These are phyloP conservation scores for Solanum piurae DNA, from an alignment of 257 asterid genomes.

Conservation along the genomic window DNA sequence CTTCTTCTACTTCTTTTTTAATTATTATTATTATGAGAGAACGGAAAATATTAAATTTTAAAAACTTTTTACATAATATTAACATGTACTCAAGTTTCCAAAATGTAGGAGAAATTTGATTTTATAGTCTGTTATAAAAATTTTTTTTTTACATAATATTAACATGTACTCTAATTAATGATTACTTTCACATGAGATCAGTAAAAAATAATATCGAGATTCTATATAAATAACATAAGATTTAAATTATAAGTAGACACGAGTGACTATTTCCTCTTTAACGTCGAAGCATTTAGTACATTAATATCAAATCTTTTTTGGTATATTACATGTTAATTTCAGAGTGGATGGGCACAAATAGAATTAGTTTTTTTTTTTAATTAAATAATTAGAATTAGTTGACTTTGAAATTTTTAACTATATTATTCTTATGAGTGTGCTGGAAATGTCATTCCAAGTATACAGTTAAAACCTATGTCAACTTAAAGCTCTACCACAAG, in stretches of 20 bases:
- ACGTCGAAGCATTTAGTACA: background rate
- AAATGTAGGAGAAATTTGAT: background rate
- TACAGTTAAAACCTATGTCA: background rate
- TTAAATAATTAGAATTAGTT: background rate
- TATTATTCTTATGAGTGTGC: background rate
- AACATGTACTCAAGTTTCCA: background rate
- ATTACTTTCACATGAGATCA: background rate
- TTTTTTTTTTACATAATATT: background rate
- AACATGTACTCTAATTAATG: background rate
- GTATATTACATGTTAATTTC: background rate
- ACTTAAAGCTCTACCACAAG: background rate
- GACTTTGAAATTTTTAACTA: background rate
- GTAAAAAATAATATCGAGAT: background rate
- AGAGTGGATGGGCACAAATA: background rate
- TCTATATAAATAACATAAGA: background rate
- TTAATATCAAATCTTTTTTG: background rate
- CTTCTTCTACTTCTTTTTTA: too few species aligned
- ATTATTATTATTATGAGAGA: background rate
- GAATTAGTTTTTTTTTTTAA: background rate
- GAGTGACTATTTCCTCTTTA: background rate
- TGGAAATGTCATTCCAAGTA: background rate
- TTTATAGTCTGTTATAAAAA: background rate
- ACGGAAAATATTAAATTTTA: background rate
- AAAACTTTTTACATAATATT: background rate
- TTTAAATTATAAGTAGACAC: background rate